phyloP scores from a whole-genome alignment of 192 early-diverging fungal genomes.

The Anaeromyces robustus region DNA sequence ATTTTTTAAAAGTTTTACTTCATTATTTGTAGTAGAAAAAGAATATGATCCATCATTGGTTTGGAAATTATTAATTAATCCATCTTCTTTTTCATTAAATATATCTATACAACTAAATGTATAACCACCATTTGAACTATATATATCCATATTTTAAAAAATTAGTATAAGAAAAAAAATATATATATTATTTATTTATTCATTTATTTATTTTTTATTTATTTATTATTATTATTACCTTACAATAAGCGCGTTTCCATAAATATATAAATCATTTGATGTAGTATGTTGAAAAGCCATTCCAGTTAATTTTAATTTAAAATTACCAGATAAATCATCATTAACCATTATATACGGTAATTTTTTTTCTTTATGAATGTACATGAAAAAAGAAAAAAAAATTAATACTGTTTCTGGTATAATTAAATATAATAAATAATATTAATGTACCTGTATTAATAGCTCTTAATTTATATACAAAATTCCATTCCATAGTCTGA shows the following conservation, averaged over 20 bases:
- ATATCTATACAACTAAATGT: neutral
- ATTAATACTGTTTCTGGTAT: too few relatives aligned
- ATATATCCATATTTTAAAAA: too few relatives aligned
- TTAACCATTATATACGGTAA: neutral
- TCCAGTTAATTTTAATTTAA: neutral
- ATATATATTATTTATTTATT: too few relatives aligned
- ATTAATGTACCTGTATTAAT: neutral
- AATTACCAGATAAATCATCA: neutral
- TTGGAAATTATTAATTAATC: neutral
- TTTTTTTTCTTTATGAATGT: neutral
- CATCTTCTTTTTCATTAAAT: neutral
- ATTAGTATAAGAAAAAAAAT: too few relatives aligned
- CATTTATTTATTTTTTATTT: too few relatives aligned
- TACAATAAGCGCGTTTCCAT: neutral
- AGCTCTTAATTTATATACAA: neutral
- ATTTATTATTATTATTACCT: neutral
- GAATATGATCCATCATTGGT: neutral
- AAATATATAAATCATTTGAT: neutral
- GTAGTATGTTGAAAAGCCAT: neutral
- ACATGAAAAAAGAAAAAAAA: too few relatives aligned
- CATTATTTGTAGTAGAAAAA: neutral
- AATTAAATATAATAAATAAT: too few relatives aligned
- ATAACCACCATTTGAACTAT: neutral
- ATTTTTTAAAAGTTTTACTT: neutral
- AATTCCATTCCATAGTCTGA: neutral